phyloP scores from a whole-genome alignment of 2,329 filamentous ascomycete species.

The Penicillium brasilianum region DNA sequence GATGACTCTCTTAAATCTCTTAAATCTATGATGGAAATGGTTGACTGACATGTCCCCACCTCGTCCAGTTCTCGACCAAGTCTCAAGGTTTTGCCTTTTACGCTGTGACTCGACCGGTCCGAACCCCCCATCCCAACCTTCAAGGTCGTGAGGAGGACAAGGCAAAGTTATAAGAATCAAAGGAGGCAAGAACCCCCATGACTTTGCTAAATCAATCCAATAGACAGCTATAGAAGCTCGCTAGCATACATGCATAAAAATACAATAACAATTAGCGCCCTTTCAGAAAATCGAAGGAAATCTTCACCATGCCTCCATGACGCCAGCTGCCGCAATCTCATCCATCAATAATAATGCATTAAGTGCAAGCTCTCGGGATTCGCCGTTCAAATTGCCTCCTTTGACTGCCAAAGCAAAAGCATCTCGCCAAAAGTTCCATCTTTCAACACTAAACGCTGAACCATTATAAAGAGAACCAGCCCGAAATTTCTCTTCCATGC shows the following conservation, averaged over 20 bases:
- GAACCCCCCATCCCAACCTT: slow-evolving; percentile 26
- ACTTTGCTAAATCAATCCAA: neutral
- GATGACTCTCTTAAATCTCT: neutral
- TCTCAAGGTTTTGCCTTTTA: slow-evolving; percentile 29
- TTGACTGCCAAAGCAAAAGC: neutral
- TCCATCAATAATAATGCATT: neutral
- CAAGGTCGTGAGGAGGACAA: slow-evolving; percentile 27
- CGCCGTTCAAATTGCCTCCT: neutral
- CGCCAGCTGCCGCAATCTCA: neutral
- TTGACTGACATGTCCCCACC: slow-evolving; percentile 7
- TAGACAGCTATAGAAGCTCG: neutral
- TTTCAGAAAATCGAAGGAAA: neutral
- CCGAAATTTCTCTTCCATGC: neutral
- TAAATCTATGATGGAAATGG: neutral
- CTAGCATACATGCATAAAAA: neutral
- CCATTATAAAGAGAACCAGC: neutral
- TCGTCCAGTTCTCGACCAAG: slow-evolving; percentile 30
- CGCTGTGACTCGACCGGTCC: slow-evolving; percentile 29
- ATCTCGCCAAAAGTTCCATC: neutral
- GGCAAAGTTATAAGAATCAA: slow-evolving; percentile 4
- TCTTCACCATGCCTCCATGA: neutral
- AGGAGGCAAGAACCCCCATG: neutral
- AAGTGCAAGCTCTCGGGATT: neutral
- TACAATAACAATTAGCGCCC: neutral
- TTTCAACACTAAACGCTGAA: neutral